These are phyloP conservation scores for Mycena citricolor DNA, from an alignment of 1,284 basidiomycete species.

Conservation along the genomic window DNA sequence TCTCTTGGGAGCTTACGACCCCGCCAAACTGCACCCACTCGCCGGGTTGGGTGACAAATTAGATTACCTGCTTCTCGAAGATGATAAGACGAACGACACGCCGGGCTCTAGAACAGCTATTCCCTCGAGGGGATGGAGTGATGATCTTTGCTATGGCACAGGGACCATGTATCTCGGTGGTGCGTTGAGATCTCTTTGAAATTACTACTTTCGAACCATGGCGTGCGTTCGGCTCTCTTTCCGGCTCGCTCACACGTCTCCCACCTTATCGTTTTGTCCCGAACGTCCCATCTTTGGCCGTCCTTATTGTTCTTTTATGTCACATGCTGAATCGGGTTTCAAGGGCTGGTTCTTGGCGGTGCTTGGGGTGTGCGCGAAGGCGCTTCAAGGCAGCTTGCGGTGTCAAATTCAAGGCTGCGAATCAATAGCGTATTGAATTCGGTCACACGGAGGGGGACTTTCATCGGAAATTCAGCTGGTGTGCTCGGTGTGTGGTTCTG, in stretches of 20 bases:
- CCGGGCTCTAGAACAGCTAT: constrained; percentile 85
- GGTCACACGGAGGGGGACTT: constrained; percentile 93
- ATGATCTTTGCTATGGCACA: constrained; percentile 99
- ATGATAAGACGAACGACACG: constrained; percentile 87
- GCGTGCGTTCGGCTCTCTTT: constrained; percentile 46
- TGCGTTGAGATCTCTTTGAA: constrained; percentile 68
- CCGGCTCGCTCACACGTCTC: constrained; percentile 45
- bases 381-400: constrained; percentile 80
- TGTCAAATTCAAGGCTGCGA: constrained; percentile 82
- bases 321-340: constrained; percentile 65
- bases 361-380: constrained; percentile 97
- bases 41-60: constrained; percentile 86
- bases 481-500: constrained; percentile 81
- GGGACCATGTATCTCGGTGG: constrained; percentile 98
- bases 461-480: constrained; percentile 98
- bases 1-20: constrained; percentile 83
- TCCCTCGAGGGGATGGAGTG: constrained; percentile 96
- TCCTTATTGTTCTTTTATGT: constrained; percentile 71
- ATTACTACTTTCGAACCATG: constrained; percentile 51
- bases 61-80: constrained; percentile 90
- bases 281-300: constrained; percentile 50
- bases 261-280: constrained; percentile 66
- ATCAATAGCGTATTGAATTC: constrained; percentile 98
- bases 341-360: constrained; percentile 93
- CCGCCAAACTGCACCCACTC: constrained; percentile 86